phyloP scores from a whole-genome alignment of 208 protist genomes.

The Crithidia acanthocephali region DNA sequence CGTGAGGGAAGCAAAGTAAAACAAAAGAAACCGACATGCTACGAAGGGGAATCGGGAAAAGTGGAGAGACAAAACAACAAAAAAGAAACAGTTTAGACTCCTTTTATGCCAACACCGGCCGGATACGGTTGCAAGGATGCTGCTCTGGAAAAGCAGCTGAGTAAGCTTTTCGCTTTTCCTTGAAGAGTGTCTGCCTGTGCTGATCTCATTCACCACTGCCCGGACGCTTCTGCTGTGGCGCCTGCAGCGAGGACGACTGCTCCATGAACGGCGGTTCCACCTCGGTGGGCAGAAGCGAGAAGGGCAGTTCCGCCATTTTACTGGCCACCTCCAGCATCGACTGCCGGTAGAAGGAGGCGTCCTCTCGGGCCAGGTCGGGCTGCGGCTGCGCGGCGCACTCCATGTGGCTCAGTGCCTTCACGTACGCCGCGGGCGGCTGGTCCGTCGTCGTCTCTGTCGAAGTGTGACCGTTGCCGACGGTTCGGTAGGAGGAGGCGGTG shows the following conservation, averaged over 20 bases:
- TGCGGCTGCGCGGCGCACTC: conserved; percentile 13
- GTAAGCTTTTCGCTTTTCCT: background rate
- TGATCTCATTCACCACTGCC: no score
- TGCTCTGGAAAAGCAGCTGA: no score
- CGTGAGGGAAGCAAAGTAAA: conserved; percentile 2
- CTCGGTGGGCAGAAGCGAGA: background rate
- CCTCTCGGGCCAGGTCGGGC: conserved; percentile 7
- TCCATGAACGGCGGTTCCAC: background rate
- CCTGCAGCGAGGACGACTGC: background rate
- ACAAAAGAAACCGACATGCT: no score
- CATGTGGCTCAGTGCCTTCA: conserved; percentile 23
- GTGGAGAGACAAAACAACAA: no score
- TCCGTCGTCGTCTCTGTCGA: background rate
- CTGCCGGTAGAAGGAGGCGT: conserved; percentile 21
- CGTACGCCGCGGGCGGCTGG: background rate
- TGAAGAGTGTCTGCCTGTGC: background rate
- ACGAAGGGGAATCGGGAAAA: no score
- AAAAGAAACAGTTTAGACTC: no score
- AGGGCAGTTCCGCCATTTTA: conserved; percentile 8
- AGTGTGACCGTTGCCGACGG: background rate
- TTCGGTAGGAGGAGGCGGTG: background rate
- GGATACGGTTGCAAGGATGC: no score
- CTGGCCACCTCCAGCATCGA: conserved; percentile 16
- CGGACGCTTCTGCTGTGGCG: background rate
- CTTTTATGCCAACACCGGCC: no score